A percentile compares a stretch with the other conserved stretches of the same genome.
These are phyloP conservation scores for thale cress (Arabidopsis thaliana) DNA, from an alignment of 345 rosid species.

Conservation along the genomic window TAIR10.1 NC_003075.7:14110501-14111000, in stretches of 20 bases:
- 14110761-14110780: constrained; percentile 7
- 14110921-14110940: neutral
- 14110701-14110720: too few species aligned
- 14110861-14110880: constrained; percentile 14
- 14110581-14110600: constrained; percentile 31
- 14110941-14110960: neutral
- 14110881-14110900: neutral
- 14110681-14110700: too few species aligned
- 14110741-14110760: neutral
- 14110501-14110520: constrained; percentile 52
- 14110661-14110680: constrained; percentile 10
- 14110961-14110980: neutral
- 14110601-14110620: constrained; percentile 26
- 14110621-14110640: constrained; percentile 29
- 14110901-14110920: constrained; percentile 8
- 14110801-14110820: constrained; percentile 26
- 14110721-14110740: neutral
- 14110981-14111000: neutral
- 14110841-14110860: constrained; percentile 15
- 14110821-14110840: neutral
- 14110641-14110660: constrained; percentile 26
- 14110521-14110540: constrained; percentile 22
- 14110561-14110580: constrained; percentile 32
- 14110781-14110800: constrained; percentile 38
- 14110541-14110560: constrained; percentile 33